Percentiles rank a stretch among this genome's conserved stretches.
Conservation (phyloP, 2,329 filamentous ascomycete species). For the Penicillium sp. region DNA sequence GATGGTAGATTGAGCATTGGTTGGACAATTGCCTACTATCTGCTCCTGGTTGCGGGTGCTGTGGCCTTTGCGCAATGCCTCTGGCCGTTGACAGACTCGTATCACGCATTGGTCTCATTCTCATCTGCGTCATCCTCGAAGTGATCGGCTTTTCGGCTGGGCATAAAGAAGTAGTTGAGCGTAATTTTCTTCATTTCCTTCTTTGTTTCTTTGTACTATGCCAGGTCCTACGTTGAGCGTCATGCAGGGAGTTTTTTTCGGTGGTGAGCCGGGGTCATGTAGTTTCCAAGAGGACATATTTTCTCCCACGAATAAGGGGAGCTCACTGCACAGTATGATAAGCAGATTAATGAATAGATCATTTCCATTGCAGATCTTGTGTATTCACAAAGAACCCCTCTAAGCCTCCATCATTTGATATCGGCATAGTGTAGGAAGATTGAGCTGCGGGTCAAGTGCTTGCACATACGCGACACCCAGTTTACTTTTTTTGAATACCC, state of each 20-base stretch:
- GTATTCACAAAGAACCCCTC: too few relatives aligned
- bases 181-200: too few relatives aligned
- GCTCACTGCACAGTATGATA: background rate
- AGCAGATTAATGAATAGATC: background rate
- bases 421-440: too few relatives aligned
- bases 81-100: constrained; percentile 67
- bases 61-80: constrained; percentile 69
- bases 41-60: constrained; percentile 70
- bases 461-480: too few relatives aligned
- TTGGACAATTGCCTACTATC: constrained; percentile 81
- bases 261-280: background rate
- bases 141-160: background rate
- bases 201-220: background rate
- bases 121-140: constrained; percentile 1
- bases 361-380: background rate
- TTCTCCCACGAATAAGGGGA: background rate
- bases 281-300: background rate
- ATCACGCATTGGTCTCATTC: constrained; percentile 38
- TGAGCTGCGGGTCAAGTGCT: too few relatives aligned
- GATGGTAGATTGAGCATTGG: constrained; percentile 39
- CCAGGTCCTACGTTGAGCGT: background rate
- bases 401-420: too few relatives aligned
- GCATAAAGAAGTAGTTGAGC: background rate
- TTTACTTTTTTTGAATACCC: too few relatives aligned
- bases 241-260: background rate